Percentiles rank a stretch among this genome's conserved stretches.
These are phyloP conservation scores for Petunia secreta DNA, from an alignment of 257 asterid species.

Conservation along the genomic window DNA sequence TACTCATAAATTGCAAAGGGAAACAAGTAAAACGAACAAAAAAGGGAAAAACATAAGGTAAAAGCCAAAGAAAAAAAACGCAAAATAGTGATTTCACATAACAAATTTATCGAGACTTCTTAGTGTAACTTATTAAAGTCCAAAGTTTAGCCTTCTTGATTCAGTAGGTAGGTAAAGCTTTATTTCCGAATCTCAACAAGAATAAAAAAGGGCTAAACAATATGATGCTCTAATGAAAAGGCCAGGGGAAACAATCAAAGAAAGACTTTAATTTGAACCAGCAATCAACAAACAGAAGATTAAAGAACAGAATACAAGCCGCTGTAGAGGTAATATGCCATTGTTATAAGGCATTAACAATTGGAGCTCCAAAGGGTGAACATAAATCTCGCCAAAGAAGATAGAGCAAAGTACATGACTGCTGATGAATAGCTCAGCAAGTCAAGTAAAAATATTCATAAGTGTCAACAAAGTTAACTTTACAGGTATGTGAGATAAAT, in stretches of 20 bases:
- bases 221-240: not conserved
- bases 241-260: not conserved
- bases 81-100: not conserved
- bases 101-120: not conserved
- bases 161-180: not conserved
- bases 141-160: not conserved
- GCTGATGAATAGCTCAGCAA: constrained; percentile 20
- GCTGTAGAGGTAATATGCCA: constrained; percentile 22
- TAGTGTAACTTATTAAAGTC: not conserved
- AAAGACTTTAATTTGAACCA: not conserved
- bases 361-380: constrained; percentile 17
- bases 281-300: constrained; percentile 20
- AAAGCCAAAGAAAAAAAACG: not conserved
- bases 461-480: constrained; percentile 4
- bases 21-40: not conserved
- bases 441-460: not conserved
- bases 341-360: constrained; percentile 14
- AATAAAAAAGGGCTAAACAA: too few species aligned
- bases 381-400: not conserved
- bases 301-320: constrained; percentile 14
- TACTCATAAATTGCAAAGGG: too few species aligned
- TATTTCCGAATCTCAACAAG: not conserved
- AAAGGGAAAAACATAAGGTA: not conserved
- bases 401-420: not conserved
- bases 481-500: constrained; percentile 28